phyloP scores from a whole-genome alignment of 805 yeast genomes.

The Nakazawaea molendinolei region DNA sequence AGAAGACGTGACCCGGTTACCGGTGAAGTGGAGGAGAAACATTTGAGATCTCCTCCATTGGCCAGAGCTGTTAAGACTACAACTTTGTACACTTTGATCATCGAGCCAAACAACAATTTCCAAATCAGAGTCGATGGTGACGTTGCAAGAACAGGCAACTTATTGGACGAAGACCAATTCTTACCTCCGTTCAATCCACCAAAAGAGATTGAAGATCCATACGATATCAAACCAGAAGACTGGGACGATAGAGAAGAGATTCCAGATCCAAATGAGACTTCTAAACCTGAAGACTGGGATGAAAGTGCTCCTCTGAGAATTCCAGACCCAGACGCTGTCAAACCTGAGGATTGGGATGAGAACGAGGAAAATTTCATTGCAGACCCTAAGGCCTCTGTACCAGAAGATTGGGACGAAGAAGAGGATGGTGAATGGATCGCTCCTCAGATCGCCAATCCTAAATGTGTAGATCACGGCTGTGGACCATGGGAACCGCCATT shows the following conservation, averaged over 20 bases:
- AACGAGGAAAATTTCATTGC: slow-evolving; percentile 46
- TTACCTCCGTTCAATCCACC: slow-evolving; percentile 67
- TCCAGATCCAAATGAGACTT: slow-evolving; percentile 57
- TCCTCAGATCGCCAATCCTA: slow-evolving; percentile 67
- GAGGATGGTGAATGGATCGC: slow-evolving; percentile 85
- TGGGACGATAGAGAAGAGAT: slow-evolving; percentile 74
- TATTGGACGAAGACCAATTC: slow-evolving; percentile 49
- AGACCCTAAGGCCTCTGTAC: slow-evolving; percentile 63
- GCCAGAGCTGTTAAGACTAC: slow-evolving; percentile 50
- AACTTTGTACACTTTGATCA: slow-evolving; percentile 69
- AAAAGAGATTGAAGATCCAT: slow-evolving; percentile 47
- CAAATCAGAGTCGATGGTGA: slow-evolving; percentile 83
- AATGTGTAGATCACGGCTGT: slow-evolving; percentile 66
- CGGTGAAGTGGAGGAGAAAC: slow-evolving; percentile 62
- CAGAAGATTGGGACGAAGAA: slow-evolving; percentile 83
- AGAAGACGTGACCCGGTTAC: slow-evolving; percentile 48
- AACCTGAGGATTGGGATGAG: slow-evolving; percentile 82
- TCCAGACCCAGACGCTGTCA: slow-evolving; percentile 56
- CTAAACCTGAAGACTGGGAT: slow-evolving; percentile 84
- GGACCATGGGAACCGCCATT: slow-evolving; percentile 73
- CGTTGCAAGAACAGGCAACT: slow-evolving; percentile 60
- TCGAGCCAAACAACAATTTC: slow-evolving; percentile 57
- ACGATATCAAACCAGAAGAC: slow-evolving; percentile 62
- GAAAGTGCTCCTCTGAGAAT: slow-evolving; percentile 58
- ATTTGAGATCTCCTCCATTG: slow-evolving; percentile 61